Evolutionary conservation across 257 asterid species (phyloP), one percentile per base, ranked within the genome.

Genomic region (Striga asiatica): DNA sequence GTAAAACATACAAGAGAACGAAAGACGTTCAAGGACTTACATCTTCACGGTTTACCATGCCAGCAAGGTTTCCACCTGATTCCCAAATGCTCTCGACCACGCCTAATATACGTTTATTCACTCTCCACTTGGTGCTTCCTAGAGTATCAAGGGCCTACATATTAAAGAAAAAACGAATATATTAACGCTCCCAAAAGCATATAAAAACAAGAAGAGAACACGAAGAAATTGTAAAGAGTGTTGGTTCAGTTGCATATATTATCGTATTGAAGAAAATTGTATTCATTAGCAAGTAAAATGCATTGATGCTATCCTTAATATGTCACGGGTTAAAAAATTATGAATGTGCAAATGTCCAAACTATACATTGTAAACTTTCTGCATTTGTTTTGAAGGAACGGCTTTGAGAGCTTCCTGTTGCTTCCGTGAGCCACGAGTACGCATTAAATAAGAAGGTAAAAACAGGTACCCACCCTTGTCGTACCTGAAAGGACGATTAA

Each of bases 21-120:
- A 68, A 56, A 57, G 39, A 56, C 25, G 53, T 31, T 37, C n/a
- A 24, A 61, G 41, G 57, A 35, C 95, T 76, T 72, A 91, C 98
- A 62, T 86, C 91, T 57, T 83, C 75, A 50, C 96, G 81, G 63
- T 80, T 72, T 35, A 91, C 98, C 45, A 91, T 71, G 64, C 96
- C 96, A 69, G 85, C 98, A 68, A 86, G 38, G 58, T 84, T 75
- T 61, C 98, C 98, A 48, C 96, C 98, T 21, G 76, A 69, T 10
- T 83, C 94, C 98, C 98, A 91, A 74, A 91, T 74, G 75, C 66
- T 72, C 76, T 91, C 98, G 60, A 86, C 94, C 73, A 84, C 94
- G 39, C 68, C 71, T 61, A 91, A 71, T 60, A 91, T 75, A 47
- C 89, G 79, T 60, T 66, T 75, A 65, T 91, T 91, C 64, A 91